Base-by-base conservation (phyloP, 371 early-diverging fungal species). In the Syncephalis plumigaleata region DNA sequence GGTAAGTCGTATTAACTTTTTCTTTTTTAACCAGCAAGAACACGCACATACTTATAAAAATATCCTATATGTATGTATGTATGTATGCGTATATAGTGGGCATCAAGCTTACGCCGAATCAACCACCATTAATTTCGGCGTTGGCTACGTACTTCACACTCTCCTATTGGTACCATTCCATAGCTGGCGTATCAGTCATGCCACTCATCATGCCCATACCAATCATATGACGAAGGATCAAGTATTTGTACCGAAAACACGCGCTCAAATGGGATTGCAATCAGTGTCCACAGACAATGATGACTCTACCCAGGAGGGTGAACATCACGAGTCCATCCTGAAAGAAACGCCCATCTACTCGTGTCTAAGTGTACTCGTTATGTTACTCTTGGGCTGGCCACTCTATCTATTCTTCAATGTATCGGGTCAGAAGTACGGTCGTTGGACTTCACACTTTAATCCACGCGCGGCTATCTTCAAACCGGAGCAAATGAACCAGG, bases 301-400 rank as follows among this genome's bases (percentile, higher is more conserved):
- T n/a, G n/a, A n/a, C n/a, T n/a, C n/a, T n/a, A n/a, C n/a, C 31
- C 51, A 57, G 26, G 58, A 66, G 22, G 55, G 56, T 3, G 61
- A 64, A 25, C 58, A 66, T 16, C 52, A 55, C 24, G 70, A 66
- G 45, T 54, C 64, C 24, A 38, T 66, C 21, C 53, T 75, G 44
- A 77, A 81, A 47, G 79, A 77, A 44, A 57, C 79, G 13, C 88
- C 91, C 20, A 58, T 86, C 38, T 59, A 63, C 23, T 62, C 71
- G 20, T 46, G 85, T 26, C 57, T 65, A 44, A 61, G 62, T 53
- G 66, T 84, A 49, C 47, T 79, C 17, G 46, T 60, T 13, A 78
- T 81, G 73, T 71, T 82, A 47, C 25, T 71, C 15, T 61, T 86
- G 42, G 91, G 91, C 17, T 91, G 91, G 91, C 89, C 87, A 17